Conservation (phyloP, 73 alveolate species). For the Paramecium bursaria region DNA sequence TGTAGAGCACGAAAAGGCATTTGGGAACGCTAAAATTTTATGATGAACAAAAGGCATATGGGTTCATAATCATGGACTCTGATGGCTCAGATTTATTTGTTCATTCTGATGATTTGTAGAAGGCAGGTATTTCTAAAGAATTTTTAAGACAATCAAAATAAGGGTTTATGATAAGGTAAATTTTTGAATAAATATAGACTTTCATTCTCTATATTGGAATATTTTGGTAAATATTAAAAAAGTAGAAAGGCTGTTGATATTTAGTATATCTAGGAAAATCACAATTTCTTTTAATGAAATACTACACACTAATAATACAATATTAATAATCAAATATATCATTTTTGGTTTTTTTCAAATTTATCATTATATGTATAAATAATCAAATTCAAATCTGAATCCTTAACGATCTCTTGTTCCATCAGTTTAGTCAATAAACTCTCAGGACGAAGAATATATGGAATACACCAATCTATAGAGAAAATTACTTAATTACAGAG, state of each 20-base stretch:
- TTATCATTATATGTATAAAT: too few relatives aligned
- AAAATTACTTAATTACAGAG: too few relatives aligned
- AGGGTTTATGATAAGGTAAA: constrained; percentile 21
- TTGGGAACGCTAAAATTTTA: constrained; percentile 80
- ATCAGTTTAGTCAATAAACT: too few relatives aligned
- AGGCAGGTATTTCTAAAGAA: constrained; percentile 75
- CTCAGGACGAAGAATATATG: too few relatives aligned
- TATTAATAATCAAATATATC: too few relatives aligned
- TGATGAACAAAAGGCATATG: constrained; percentile 81
- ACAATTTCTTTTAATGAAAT: too few relatives aligned
- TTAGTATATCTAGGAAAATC: constrained; percentile 22
- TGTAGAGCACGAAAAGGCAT: background rate
- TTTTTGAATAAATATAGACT: background rate
- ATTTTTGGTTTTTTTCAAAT: too few relatives aligned
- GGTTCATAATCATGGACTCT: constrained; percentile 80
- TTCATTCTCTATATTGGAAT: constrained; percentile 46
- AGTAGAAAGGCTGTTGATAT: constrained; percentile 68
- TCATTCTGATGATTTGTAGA: constrained; percentile 81
- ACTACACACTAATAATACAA: too few relatives aligned
- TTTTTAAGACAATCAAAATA: constrained; percentile 44
- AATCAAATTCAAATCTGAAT: too few relatives aligned
- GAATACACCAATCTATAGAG: too few relatives aligned
- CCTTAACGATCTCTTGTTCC: too few relatives aligned
- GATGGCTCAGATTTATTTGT: constrained; percentile 89
- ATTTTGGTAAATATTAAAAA: constrained; percentile 62